phyloP scores from a whole-genome alignment of 1,139 yeast species.

The Entelexis sorbosivorans region DNA sequence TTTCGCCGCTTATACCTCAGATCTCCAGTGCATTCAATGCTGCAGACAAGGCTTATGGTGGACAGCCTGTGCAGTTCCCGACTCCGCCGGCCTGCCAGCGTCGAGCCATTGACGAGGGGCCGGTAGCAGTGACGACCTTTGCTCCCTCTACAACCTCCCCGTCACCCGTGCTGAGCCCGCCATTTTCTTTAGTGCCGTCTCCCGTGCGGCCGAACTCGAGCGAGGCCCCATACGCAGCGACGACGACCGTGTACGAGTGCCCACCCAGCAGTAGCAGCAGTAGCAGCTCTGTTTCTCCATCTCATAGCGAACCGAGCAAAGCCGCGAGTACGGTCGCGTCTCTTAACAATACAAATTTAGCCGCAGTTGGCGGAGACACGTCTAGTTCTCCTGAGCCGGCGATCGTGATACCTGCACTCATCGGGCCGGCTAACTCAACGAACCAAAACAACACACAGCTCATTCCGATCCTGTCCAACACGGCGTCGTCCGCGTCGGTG shows the following conservation, averaged over 20 bases:
- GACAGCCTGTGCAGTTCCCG: slow-evolving; percentile 2
- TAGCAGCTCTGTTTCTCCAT: background rate
- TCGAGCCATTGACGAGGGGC: background rate
- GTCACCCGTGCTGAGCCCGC: background rate
- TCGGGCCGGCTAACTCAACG: background rate
- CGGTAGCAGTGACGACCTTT: too few species aligned
- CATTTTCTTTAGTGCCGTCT: background rate
- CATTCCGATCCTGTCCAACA: background rate
- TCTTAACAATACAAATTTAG: background rate
- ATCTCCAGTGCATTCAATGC: background rate
- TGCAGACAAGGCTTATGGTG: background rate
- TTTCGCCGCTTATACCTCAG: background rate
- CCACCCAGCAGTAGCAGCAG: background rate
- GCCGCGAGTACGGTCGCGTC: background rate
- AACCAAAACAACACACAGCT: background rate
- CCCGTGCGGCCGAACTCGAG: too few species aligned
- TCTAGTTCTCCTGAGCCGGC: background rate
- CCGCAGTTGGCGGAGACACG: too few species aligned
- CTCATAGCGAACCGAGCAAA: background rate
- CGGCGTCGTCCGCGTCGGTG: background rate
- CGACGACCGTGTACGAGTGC: background rate
- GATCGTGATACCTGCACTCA: background rate
- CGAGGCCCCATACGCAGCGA: background rate
- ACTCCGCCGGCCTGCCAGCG: background rate
- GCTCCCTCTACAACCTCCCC: too few species aligned